phyloP scores from a whole-genome alignment of 2,329 filamentous ascomycete species.

The Penicillium sp. region DNA sequence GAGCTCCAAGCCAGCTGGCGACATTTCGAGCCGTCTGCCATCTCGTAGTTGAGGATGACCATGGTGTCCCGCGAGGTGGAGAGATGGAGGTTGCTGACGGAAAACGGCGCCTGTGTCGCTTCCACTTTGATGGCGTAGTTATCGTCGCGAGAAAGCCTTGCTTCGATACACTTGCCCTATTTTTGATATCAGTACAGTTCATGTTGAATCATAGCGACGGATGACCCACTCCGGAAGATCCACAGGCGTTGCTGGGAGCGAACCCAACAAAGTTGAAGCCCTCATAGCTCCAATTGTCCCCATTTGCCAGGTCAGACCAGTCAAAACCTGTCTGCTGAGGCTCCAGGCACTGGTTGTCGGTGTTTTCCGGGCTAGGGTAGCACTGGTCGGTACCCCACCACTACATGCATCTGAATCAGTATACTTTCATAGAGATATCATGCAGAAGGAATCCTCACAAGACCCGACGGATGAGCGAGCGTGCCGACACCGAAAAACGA shows the following conservation, averaged over 20 bases:
- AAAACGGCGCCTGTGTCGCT: slow-evolving; percentile 57
- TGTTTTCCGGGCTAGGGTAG: slow-evolving; percentile 71
- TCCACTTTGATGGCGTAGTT: slow-evolving; percentile 17
- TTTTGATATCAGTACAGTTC: slow-evolving; percentile 12
- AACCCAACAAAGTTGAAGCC: slow-evolving; percentile 74
- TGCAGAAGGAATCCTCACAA: slow-evolving; percentile 39
- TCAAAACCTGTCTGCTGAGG: slow-evolving; percentile 69
- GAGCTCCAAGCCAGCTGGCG: slow-evolving; percentile 72
- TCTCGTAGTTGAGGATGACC: slow-evolving; percentile 80
- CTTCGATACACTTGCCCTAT: slow-evolving; percentile 63
- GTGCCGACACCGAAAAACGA: slow-evolving; percentile 45
- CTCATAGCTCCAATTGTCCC: slow-evolving; percentile 65
- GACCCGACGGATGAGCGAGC: slow-evolving; percentile 41
- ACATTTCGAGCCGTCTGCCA: slow-evolving; percentile 78
- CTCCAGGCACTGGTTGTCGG: slow-evolving; percentile 71
- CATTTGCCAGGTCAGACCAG: slow-evolving; percentile 65
- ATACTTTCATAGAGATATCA: background rate
- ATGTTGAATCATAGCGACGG: rapidly evolving
- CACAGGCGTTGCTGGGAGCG: slow-evolving; percentile 60
- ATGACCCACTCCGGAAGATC: slow-evolving; percentile 45
- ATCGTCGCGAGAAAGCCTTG: slow-evolving; percentile 59
- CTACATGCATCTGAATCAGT: slow-evolving; percentile 9
- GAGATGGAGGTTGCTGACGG: slow-evolving; percentile 71
- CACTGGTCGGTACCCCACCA: slow-evolving; percentile 53
- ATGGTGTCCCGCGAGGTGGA: slow-evolving; percentile 72